Percentiles rank a stretch among this genome's conserved stretches.
Conservation (phyloP, 2,329 filamentous ascomycete genomes). For the Allantophomopsis lycopodina region DNA sequence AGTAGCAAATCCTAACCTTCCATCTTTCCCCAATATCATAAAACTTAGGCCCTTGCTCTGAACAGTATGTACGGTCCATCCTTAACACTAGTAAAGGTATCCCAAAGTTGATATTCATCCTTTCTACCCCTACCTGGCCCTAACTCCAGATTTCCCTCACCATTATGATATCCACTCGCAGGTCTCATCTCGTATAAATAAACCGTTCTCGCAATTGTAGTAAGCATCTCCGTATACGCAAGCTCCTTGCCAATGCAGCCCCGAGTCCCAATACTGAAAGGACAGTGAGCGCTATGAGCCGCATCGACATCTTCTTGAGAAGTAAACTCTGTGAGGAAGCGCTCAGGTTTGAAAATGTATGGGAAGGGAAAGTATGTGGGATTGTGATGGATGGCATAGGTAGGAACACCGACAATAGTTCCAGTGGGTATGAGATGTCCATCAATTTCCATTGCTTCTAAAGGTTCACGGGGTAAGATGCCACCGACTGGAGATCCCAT, state of each 20-base stretch:
- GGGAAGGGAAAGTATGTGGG: slow-evolving; percentile 26
- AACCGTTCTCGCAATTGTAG: slow-evolving; percentile 10
- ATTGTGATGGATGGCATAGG: slow-evolving; percentile 30
- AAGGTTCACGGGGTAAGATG: slow-evolving; percentile 11
- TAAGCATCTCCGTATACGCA: slow-evolving; percentile 12
- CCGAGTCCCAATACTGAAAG: slow-evolving; percentile 14
- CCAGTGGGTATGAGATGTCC: slow-evolving; percentile 21
- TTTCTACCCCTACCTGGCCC: slow-evolving; percentile 40
- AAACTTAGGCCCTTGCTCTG: slow-evolving; percentile 7
- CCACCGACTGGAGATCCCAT: slow-evolving; percentile 13
- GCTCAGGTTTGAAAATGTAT: slow-evolving; percentile 25
- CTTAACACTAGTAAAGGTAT: slow-evolving; percentile 63
- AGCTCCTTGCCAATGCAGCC: slow-evolving; percentile 14
- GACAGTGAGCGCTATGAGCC: slow-evolving; percentile 10
- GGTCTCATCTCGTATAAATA: slow-evolving; percentile 8
- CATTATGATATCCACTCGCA: slow-evolving; percentile 25
- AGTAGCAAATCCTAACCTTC: neutral
- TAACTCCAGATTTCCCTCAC: slow-evolving; percentile 31
- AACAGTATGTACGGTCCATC: slow-evolving; percentile 59
- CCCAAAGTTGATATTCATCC: slow-evolving; percentile 54
- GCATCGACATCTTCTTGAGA: slow-evolving; percentile 6
- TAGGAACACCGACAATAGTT: slow-evolving; percentile 26
- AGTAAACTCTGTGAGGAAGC: slow-evolving; percentile 25
- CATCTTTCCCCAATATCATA: slow-evolving; percentile 7
- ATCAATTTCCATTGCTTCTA: slow-evolving; percentile 13